phyloP scores from a whole-genome alignment of 768 basidiomycete genomes.

The Agrocybe praecox region DNA sequence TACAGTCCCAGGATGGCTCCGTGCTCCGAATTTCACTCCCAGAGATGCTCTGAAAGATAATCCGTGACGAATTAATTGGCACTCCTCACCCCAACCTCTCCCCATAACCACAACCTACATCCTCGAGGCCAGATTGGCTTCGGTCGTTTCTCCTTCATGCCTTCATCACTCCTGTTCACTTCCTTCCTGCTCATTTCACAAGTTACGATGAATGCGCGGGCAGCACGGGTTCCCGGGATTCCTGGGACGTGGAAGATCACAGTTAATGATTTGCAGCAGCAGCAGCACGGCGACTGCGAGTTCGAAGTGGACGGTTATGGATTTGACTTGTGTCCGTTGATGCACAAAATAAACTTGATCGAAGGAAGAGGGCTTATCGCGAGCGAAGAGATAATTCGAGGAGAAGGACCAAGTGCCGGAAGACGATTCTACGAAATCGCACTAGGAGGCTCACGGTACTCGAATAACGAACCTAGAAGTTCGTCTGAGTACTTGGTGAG shows the following conservation, averaged over 20 bases:
- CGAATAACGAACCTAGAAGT: neutral
- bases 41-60: neutral
- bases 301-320: constrained; percentile 21
- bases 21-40: constrained; percentile 6
- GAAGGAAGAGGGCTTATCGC: constrained; percentile 2
- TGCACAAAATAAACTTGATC: constrained; percentile 7
- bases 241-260: neutral
- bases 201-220: constrained; percentile 8
- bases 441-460: constrained; percentile 4
- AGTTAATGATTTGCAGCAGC: constrained; percentile 8
- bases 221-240: neutral
- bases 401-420: constrained; percentile 10
- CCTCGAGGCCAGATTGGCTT: constrained; percentile 8
- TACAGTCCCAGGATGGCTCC: constrained; percentile 13
- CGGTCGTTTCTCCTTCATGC: neutral
- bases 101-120: constrained; percentile 2
- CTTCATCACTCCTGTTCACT: constrained; percentile 8
- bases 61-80: constrained; percentile 2
- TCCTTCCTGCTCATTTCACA: constrained; percentile 16
- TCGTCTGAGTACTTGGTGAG: constrained; percentile 3
- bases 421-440: constrained; percentile 13
- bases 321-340: constrained; percentile 25
- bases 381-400: constrained; percentile 5
- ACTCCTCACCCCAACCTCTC: neutral
- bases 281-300: constrained; percentile 14